Evolutionary conservation across 2,329 filamentous ascomycete genomes (phyloP).

Genomic region (Fusarium longipes): DNA sequence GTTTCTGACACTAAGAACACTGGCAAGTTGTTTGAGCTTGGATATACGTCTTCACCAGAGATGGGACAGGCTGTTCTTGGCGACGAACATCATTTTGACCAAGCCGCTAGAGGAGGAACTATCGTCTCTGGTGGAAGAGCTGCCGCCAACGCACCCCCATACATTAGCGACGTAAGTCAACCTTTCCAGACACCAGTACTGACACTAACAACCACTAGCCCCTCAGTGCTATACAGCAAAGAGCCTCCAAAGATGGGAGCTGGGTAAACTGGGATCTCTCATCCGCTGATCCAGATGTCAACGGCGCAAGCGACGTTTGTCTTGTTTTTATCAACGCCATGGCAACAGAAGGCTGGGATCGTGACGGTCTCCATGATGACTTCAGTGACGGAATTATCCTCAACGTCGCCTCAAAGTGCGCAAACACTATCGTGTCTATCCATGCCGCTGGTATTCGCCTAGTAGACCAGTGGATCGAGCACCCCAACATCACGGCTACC

Average conservation of each 20-base stretch:
- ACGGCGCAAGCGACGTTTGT: constrained; percentile 68
- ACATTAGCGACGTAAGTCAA: constrained; percentile 58
- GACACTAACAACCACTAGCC: constrained; percentile 31
- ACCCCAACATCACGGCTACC: constrained; percentile 72
- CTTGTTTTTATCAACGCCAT: constrained; percentile 86
- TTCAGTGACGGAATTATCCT: constrained; percentile 69
- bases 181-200: accelerated
- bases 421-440: constrained; percentile 72
- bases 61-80: constrained; percentile 60
- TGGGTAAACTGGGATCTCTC: constrained; percentile 63
- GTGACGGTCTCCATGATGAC: constrained; percentile 74
- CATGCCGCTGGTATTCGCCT: constrained; percentile 72
- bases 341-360: constrained; percentile 80
- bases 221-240: constrained; percentile 60
- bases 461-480: constrained; percentile 72
- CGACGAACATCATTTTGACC: constrained; percentile 58
- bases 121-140: constrained; percentile 64
- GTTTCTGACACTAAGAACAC: constrained; percentile 60
- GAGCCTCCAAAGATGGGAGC: constrained; percentile 64
- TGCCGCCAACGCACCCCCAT: constrained; percentile 62
- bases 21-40: constrained; percentile 57
- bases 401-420: constrained; percentile 69
- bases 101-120: constrained; percentile 63
- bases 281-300: constrained; percentile 50
- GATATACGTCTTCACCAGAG: constrained; percentile 60